phyloP scores from a whole-genome alignment of 768 basidiomycete genomes.

The Russula sp. region DNA sequence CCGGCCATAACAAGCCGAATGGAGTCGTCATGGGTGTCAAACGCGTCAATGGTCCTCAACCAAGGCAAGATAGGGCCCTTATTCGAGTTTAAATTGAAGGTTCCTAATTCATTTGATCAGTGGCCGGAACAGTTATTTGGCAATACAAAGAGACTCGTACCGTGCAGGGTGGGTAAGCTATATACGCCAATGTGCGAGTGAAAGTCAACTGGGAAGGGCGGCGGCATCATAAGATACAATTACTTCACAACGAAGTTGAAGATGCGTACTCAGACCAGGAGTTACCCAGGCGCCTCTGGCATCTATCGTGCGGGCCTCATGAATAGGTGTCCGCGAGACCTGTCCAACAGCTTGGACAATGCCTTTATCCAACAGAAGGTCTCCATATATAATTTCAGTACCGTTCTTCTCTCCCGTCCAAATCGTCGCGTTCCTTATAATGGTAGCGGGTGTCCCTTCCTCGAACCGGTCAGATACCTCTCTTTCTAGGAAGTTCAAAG shows the following conservation, averaged over 20 bases:
- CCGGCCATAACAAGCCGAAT: conserved; percentile 75
- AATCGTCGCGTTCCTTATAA: conserved; percentile 70
- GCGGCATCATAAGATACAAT: conserved; percentile 9
- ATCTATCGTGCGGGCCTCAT: conserved; percentile 53
- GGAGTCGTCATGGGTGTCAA: conserved; percentile 82
- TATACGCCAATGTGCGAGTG: conserved; percentile 73
- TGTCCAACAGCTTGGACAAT: conserved; percentile 58
- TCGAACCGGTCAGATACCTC: conserved; percentile 60
- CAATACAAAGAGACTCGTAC: conserved; percentile 36
- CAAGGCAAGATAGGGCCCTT: conserved; percentile 72
- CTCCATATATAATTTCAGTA: conserved; percentile 53
- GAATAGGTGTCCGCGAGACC: conserved; percentile 36
- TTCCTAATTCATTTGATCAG: conserved; percentile 37
- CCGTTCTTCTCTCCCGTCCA: conserved; percentile 60
- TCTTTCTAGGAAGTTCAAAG: conserved; percentile 36
- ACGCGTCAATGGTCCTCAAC: conserved; percentile 77
- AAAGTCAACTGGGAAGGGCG: conserved; percentile 38
- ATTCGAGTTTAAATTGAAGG: conserved; percentile 58
- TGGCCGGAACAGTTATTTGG: neutral
- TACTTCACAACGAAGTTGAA: conserved; percentile 22
- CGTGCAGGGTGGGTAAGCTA: conserved; percentile 53
- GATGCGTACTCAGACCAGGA: conserved; percentile 53
- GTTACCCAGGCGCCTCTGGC: conserved; percentile 65
- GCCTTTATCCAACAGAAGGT: conserved; percentile 66
- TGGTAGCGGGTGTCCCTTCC: conserved; percentile 58